phyloP scores from a whole-genome alignment of 148 eudicot genomes.

The Silene latifolia region DNA sequence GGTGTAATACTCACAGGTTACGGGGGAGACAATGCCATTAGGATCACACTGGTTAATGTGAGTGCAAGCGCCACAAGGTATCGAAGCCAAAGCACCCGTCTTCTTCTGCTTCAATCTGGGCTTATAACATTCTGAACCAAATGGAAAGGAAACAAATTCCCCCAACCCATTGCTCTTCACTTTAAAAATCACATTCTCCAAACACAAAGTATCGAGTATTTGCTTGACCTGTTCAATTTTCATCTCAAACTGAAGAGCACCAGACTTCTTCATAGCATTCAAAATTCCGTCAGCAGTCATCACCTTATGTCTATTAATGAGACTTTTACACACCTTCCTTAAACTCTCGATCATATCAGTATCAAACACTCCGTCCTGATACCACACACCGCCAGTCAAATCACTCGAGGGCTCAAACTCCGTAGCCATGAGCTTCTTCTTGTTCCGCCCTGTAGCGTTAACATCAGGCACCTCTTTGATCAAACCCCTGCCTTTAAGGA shows the following conservation, averaged over 20 bases:
- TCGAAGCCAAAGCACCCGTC: slow-evolving; percentile 49
- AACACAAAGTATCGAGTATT: slow-evolving; percentile 48
- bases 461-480: slow-evolving; percentile 65
- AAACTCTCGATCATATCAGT: slow-evolving; percentile 29
- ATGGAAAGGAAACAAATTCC: slow-evolving; percentile 50
- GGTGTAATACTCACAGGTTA: slow-evolving; percentile 54
- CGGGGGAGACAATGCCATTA: slow-evolving; percentile 67
- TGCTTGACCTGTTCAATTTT: slow-evolving; percentile 40
- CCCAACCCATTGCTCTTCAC: slow-evolving; percentile 67
- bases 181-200: slow-evolving; percentile 53
- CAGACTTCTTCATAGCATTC: slow-evolving; percentile 22
- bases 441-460: slow-evolving; percentile 37
- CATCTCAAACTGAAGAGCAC: slow-evolving; percentile 14
- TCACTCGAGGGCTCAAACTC: slow-evolving; percentile 71
- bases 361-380: slow-evolving; percentile 57
- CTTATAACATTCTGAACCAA: slow-evolving; percentile 52
- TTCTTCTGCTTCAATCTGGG: slow-evolving; percentile 13
- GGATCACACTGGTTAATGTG: slow-evolving; percentile 56
- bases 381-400: slow-evolving; percentile 77
- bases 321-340: slow-evolving; percentile 19
- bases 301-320: slow-evolving; percentile 32
- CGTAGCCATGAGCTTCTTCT: slow-evolving; percentile 49
- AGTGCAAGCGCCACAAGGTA: slow-evolving; percentile 79
- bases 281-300: slow-evolving; percentile 44
- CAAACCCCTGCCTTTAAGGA: slow-evolving; percentile 26